A percentile compares a stretch with the other conserved stretches of the same genome.
Conservation (phyloP, 768 basidiomycete species). For the Amyloporia xantha region DNA sequence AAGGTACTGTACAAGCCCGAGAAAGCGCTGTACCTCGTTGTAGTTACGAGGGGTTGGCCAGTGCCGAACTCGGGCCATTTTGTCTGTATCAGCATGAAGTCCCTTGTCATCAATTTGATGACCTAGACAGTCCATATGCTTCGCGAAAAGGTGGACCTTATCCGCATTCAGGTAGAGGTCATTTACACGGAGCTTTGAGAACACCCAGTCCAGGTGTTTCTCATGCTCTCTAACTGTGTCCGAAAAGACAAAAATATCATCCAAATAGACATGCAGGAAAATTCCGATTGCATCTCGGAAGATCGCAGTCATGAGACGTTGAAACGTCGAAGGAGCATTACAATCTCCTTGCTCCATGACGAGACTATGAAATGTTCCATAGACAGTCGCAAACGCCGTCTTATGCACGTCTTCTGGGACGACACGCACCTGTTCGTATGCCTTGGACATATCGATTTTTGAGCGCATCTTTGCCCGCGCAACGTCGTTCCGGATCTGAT, state of each 20-base stretch:
- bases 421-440: constrained; percentile 38
- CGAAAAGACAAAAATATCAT: constrained; percentile 38
- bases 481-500: constrained; percentile 30
- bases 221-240: constrained; percentile 32
- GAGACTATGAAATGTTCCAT: constrained; percentile 29
- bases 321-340: constrained; percentile 41
- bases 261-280: constrained; percentile 38
- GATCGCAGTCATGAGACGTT: constrained; percentile 35
- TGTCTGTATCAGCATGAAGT: constrained; percentile 30
- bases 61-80: constrained; percentile 17
- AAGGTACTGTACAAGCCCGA: neutral
- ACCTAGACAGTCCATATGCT: constrained; percentile 31
- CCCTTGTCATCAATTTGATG: constrained; percentile 34
- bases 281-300: constrained; percentile 31
- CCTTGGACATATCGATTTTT: constrained; percentile 36
- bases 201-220: constrained; percentile 25
- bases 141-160: constrained; percentile 30
- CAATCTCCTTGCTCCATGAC: constrained; percentile 41
- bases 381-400: constrained; percentile 29
- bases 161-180: constrained; percentile 27
- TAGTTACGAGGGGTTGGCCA: neutral
- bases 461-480: constrained; percentile 27
- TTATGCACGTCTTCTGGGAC: constrained; percentile 23
- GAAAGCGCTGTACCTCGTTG: neutral
- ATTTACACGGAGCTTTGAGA: constrained; percentile 22